Conservation (phyloP, 208 protist species). For the Acanthamoeba castellanii region DNA sequence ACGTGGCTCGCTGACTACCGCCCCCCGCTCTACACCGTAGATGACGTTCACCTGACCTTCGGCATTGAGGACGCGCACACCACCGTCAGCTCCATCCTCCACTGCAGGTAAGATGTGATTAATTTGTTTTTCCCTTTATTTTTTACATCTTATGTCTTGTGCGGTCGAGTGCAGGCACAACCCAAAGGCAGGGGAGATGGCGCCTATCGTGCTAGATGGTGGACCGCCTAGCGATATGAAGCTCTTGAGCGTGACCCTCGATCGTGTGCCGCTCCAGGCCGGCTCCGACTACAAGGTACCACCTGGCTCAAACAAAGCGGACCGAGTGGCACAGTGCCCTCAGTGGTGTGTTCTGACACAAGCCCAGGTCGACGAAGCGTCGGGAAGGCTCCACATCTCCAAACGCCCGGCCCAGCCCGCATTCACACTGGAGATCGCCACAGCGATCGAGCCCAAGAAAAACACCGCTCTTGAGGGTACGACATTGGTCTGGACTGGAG, state of each 20-base stretch:
- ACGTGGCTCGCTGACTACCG: not conserved
- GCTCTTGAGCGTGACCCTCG: not conserved
- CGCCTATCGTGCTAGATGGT: not conserved
- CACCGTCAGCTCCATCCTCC: not conserved
- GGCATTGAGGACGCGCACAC: not conserved
- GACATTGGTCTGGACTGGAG: not conserved
- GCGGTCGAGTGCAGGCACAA: not conserved
- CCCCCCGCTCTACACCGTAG: not conserved
- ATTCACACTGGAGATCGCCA: not conserved
- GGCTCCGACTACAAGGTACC: not conserved
- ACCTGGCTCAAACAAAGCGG: not conserved
- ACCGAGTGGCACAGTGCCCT: not conserved
- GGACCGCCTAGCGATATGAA: not conserved
- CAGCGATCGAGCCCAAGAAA: not conserved
- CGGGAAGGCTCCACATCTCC: not conserved
- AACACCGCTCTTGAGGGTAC: slow-evolving; percentile 26
- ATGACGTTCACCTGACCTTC: slow-evolving; percentile 18
- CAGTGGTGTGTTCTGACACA: no score
- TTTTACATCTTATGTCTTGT: not conserved
- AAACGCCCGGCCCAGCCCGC: not conserved
- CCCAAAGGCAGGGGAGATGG: not conserved
- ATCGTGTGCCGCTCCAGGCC: not conserved
- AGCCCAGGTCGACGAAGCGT: not conserved
- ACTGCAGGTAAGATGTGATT: not conserved
- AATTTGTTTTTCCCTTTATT: not conserved